Percentiles rank a stretch among this genome's conserved stretches.
Conservation (phyloP, 768 basidiomycete genomes). For the Lactarius sp. region DNA sequence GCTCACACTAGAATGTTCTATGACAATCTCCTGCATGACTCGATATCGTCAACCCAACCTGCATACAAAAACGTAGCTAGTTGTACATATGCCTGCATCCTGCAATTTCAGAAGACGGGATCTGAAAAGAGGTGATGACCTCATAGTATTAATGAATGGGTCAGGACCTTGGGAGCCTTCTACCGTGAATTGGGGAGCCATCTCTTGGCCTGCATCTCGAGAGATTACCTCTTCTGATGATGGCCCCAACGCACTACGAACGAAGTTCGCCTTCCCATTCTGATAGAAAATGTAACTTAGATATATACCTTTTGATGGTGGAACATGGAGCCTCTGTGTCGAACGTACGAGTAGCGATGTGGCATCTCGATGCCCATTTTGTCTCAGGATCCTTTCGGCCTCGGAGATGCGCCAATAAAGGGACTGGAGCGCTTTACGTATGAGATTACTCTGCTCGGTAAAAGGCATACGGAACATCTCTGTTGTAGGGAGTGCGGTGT, state of each 20-base stretch:
- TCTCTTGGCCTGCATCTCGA: neutral
- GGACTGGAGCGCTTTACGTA: slow-evolving; percentile 8
- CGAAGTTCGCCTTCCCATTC: neutral
- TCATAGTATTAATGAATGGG: neutral
- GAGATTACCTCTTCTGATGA: neutral
- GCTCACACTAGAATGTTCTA: too few species aligned
- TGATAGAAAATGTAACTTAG: neutral
- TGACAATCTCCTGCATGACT: too few species aligned
- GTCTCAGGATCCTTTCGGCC: neutral
- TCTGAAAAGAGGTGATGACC: too few species aligned
- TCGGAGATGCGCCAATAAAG: neutral
- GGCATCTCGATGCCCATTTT: too few species aligned
- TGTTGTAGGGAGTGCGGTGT: slow-evolving; percentile 11
- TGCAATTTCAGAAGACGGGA: neutral
- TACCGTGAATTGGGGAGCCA: neutral
- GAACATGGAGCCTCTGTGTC: neutral
- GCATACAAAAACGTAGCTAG: neutral
- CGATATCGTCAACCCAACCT: neutral
- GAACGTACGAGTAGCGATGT: neutral
- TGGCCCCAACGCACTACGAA: neutral
- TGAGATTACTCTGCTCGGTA: neutral
- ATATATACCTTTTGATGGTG: neutral
- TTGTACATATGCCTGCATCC: neutral
- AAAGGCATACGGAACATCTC: slow-evolving; percentile 9
- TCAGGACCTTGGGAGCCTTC: neutral